These are phyloP conservation scores for Fusarium verrucosum DNA, from an alignment of 2,329 filamentous ascomycete species.

Conservation along the genomic window DNA sequence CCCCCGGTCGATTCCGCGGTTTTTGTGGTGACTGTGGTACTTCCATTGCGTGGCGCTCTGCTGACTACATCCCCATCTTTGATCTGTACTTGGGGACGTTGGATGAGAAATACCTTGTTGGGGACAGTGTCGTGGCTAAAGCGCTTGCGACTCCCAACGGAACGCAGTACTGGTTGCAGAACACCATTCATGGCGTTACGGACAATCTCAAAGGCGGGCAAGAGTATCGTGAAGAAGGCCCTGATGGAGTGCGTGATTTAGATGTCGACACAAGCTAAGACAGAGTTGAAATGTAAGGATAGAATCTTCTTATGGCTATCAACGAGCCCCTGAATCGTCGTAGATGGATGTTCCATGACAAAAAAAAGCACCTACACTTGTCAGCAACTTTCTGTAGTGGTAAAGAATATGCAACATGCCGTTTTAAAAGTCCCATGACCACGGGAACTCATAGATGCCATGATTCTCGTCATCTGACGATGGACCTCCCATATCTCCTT, in stretches of 20 bases:
- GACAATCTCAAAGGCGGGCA: constrained; percentile 18
- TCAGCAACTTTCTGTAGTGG: background rate
- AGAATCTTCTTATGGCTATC: background rate
- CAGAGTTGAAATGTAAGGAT: background rate
- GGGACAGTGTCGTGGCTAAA: background rate
- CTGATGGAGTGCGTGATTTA: constrained; percentile 56
- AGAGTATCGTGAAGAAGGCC: constrained; percentile 14
- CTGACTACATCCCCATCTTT: constrained; percentile 17
- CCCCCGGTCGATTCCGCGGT: constrained; percentile 13
- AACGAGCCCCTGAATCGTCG: too few relatives aligned
- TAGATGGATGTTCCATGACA: too few relatives aligned
- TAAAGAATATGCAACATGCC: background rate
- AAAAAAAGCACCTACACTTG: background rate
- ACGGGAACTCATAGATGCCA: background rate
- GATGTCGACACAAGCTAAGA: background rate
- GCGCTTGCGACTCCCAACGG: constrained; percentile 16
- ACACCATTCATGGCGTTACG: constrained; percentile 12
- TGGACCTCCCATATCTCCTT: background rate
- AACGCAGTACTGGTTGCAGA: constrained; percentile 25
- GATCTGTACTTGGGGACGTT: constrained; percentile 23
- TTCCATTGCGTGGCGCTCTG: constrained; percentile 20
- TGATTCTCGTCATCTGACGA: background rate
- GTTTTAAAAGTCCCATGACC: background rate
- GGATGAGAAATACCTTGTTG: constrained; percentile 20
- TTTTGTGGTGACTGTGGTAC: constrained; percentile 18